Percentiles rank a stretch among this genome's conserved stretches.
Evolutionary conservation across 1,284 basidiomycete species (phyloP).

Genomic region (Golubevia pallescens): DNA sequence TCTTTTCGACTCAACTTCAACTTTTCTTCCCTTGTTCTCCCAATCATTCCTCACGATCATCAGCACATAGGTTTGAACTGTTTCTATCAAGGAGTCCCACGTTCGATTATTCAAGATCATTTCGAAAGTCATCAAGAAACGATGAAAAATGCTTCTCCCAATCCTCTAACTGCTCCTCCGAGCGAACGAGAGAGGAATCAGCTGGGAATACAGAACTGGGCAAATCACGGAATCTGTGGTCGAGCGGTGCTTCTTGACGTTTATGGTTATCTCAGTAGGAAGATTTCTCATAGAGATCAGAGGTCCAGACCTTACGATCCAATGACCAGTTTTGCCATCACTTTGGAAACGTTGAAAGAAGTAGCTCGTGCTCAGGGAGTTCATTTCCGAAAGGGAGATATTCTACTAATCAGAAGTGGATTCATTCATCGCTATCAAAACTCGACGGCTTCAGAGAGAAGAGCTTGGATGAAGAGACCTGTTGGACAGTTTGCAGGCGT

Average conservation of each 20-base stretch:
- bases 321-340: constrained; percentile 71
- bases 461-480: constrained; percentile 21
- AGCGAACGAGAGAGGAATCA: constrained; percentile 34
- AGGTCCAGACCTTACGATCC: constrained; percentile 76
- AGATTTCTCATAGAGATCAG: constrained; percentile 5
- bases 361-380: constrained; percentile 73
- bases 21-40: not conserved
- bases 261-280: constrained; percentile 30
- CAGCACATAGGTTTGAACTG: constrained; percentile 35
- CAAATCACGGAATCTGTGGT: constrained; percentile 76
- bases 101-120: constrained; percentile 29
- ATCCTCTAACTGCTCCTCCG: constrained; percentile 6
- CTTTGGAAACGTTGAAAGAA: constrained; percentile 70
- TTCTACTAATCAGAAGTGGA: constrained; percentile 72
- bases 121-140: constrained; percentile 21
- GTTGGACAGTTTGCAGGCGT: constrained; percentile 69
- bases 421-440: constrained; percentile 72
- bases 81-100: constrained; percentile 38
- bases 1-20: constrained; percentile 6
- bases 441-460: constrained; percentile 51
- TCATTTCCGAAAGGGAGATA: constrained; percentile 71
- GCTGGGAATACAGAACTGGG: constrained; percentile 64
- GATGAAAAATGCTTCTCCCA: not conserved
- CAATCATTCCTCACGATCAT: not conserved
- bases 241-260: constrained; percentile 75